Base-by-base conservation (phyloP, 352 stramenopile species). In the Phytophthora hibernalis region DNA sequence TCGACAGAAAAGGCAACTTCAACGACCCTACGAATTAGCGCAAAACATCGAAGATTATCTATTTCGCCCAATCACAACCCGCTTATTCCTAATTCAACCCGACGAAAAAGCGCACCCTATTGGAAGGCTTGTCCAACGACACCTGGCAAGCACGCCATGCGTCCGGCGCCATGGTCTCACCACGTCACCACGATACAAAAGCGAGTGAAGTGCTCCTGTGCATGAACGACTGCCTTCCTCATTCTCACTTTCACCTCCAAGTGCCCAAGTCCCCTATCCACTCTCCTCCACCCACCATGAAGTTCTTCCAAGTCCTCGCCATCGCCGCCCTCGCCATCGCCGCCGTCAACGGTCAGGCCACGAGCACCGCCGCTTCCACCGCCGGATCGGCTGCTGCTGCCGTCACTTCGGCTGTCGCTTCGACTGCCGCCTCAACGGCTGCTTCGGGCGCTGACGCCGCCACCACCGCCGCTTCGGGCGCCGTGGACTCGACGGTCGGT, bases 261-360 rank as follows among this genome's bases (percentile, higher is more conserved):
- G 54, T 47, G 47, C 54, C 7, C 54, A 65, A 70, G 62, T 63
- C 54, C 44, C 4, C 20, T 13, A n/a, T 12, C 37, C n/a, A 26
- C 21, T 20, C 31, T 20, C 30, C 28, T 48, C 28, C 2, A 21
- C 45, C n/a, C 38, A 70, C 51, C 30, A 76, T 76, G 62, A 65
- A 76, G 68, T 53, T 76, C 38, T 72, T 76, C 62, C 62, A 71
- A 56, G 28, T 76, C 62, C 42, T 76, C 62, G 44, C 47, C 22
- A 61, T 72, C 35, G 68, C 62, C 37, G 68, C 63, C n/a, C 40
- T 72, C 54, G 63, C 57, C 49, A 21, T 76, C 47, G 68, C 62
- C 40, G 68, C 56, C 24, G 51, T 61, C 21, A 72, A 54, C 56
- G 68, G 54, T 16, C 68, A 76, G 56, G 43, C 59, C 53, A 53